These are phyloP conservation scores for Echinochloa phyllopogon DNA, from an alignment of 176 grass and related monocot species.

Conservation along the genomic window DNA sequence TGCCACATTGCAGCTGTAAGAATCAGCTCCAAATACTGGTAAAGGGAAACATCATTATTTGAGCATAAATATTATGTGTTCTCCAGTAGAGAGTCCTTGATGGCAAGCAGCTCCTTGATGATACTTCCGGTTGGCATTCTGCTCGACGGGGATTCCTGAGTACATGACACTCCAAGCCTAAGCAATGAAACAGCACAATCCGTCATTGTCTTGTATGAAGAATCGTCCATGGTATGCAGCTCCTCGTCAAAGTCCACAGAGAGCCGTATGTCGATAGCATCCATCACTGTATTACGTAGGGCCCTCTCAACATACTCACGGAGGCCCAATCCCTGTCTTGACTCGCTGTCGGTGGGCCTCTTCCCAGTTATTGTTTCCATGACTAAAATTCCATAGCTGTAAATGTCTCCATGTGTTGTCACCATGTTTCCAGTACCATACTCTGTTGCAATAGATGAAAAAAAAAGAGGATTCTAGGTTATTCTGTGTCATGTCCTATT, in stretches of 20 bases:
- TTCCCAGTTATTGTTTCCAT: constrained; percentile 46
- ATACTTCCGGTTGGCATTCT: not conserved
- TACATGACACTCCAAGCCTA: constrained; percentile 14
- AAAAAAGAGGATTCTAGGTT: not conserved
- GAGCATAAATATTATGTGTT: not conserved
- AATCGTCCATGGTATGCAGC: no score
- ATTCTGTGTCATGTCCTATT: no score
- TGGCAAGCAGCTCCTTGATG: constrained; percentile 5
- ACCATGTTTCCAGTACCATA: constrained; percentile 44
- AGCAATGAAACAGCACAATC: not conserved
- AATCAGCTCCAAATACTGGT: no score
- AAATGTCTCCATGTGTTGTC: constrained; percentile 42
- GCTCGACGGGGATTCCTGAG: not conserved
- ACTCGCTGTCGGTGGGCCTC: constrained; percentile 22
- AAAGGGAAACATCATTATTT: no score
- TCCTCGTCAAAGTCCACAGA: not conserved
- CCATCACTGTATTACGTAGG: not conserved
- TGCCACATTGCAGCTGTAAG: no score
- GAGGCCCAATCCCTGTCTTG: constrained; percentile 13
- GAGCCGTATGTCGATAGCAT: constrained; percentile 16
- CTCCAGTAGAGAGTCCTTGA: not conserved
- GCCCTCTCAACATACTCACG: constrained; percentile 2
- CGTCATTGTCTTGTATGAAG: not conserved
- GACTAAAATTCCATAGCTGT: constrained; percentile 53
- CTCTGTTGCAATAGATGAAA: not conserved